phyloP scores from a whole-genome alignment of 2,329 filamentous ascomycete genomes.

The Paradendryphiella salina region DNA sequence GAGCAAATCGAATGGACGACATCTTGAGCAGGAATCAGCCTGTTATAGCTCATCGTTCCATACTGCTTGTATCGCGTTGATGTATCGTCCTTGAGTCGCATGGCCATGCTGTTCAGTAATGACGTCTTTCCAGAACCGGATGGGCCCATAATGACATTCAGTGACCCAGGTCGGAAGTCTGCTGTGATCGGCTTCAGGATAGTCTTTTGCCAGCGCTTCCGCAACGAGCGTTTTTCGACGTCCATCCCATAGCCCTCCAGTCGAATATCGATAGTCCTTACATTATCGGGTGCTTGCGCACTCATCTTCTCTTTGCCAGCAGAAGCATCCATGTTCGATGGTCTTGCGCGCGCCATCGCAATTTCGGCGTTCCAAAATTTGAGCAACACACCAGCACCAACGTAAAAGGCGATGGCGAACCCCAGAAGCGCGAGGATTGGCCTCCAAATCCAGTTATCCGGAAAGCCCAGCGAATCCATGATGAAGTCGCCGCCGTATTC shows the following conservation, averaged over 20 bases:
- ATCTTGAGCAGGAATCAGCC: conserved; percentile 65
- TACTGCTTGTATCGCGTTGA: conserved; percentile 64
- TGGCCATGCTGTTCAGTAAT: conserved; percentile 72
- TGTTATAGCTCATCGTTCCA: conserved; percentile 71
- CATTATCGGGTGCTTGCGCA: conserved; percentile 56
- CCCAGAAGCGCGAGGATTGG: conserved; percentile 66
- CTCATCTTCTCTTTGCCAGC: conserved; percentile 72
- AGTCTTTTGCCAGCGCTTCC: conserved; percentile 53
- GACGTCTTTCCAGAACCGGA: conserved; percentile 78
- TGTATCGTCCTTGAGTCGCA: conserved; percentile 64
- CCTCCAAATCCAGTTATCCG: conserved; percentile 66
- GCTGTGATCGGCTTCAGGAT: conserved; percentile 70
- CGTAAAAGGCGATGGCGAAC: conserved; percentile 66
- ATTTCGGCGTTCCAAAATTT: conserved; percentile 69
- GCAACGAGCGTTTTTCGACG: conserved; percentile 63
- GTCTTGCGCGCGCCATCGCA: conserved; percentile 65
- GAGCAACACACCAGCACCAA: conserved; percentile 63
- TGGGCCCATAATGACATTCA: conserved; percentile 81
- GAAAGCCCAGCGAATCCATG: conserved; percentile 69
- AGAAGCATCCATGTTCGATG: conserved; percentile 61
- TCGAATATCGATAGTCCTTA: conserved; percentile 66
- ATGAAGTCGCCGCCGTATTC: conserved; percentile 72
- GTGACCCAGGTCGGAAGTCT: conserved; percentile 66
- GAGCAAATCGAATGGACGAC: conserved; percentile 74
- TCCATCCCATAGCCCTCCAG: conserved; percentile 66